Conservation (phyloP, 108 stramenopile genomes). For the Parietichytrium sp. region DNA sequence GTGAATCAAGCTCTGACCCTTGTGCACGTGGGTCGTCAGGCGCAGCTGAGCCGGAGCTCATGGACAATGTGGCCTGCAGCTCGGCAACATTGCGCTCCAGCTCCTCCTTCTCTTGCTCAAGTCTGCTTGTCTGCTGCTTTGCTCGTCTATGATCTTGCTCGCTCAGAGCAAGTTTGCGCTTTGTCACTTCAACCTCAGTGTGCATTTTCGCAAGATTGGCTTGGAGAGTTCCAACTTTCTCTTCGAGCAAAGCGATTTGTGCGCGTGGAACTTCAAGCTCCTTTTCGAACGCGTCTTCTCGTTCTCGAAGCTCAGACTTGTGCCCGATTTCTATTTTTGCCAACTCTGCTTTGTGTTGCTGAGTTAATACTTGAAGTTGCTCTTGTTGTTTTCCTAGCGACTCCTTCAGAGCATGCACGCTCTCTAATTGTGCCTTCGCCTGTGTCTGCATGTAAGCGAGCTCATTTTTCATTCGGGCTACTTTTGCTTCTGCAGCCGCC, state of each 20-base stretch:
- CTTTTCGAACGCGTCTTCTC: background rate
- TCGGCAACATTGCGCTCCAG: conserved; percentile 27
- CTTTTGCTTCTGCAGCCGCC: conserved; percentile 15
- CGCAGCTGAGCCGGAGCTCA: too few species aligned
- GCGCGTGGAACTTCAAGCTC: background rate
- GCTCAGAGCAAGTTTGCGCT: background rate
- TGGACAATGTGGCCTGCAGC: background rate
- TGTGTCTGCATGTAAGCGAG: conserved; percentile 13
- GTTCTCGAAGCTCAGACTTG: background rate
- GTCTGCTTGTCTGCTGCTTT: background rate
- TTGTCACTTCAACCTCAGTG: background rate
- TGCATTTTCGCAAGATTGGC: background rate
- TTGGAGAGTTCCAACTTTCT: conserved; percentile 1
- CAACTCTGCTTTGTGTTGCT: background rate
- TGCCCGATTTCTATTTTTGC: background rate
- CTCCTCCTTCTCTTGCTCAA: background rate
- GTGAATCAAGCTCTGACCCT: too few species aligned
- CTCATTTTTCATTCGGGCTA: background rate
- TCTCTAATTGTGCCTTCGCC: background rate
- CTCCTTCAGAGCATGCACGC: background rate
- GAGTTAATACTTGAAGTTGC: background rate
- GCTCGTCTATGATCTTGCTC: conserved; percentile 14
- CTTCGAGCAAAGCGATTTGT: background rate
- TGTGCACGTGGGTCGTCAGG: too few species aligned
- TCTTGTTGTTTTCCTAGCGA: background rate